These are phyloP conservation scores for Warburgia ugandensis DNA, from an alignment of 164 flowering plant genomes.

Conservation along the genomic window DNA sequence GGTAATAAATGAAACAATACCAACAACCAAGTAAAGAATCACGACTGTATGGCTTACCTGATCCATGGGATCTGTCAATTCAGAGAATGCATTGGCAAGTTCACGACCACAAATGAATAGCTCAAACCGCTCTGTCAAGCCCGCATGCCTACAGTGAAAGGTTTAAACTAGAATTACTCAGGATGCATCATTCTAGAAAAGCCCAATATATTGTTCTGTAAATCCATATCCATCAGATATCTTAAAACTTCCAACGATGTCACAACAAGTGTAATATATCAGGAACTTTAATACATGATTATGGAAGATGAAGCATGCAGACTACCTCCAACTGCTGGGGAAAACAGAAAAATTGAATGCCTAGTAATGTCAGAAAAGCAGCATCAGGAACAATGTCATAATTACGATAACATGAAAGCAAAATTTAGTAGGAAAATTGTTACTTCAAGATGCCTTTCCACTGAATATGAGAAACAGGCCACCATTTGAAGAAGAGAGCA, in stretches of 20 bases:
- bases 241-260: background rate
- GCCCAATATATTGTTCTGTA: background rate
- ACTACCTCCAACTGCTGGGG: no score
- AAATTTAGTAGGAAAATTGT: no score
- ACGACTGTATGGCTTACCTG: conserved; percentile 42
- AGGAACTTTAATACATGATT: no score
- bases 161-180: background rate
- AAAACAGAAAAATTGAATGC: background rate
- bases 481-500: no score
- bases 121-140: conserved; percentile 96
- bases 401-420: no score
- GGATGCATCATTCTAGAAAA: background rate
- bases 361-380: no score
- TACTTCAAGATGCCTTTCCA: no score
- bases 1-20: background rate
- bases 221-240: background rate
- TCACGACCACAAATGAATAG: conserved; percentile 95
- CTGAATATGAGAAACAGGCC: no score
- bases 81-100: conserved; percentile 94
- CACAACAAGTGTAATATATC: background rate
- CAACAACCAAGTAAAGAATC: background rate
- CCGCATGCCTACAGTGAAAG: conserved; percentile 44
- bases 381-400: no score
- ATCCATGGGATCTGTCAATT: conserved; percentile 95
- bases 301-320: no score